Percentiles rank a stretch among this genome's conserved stretches.
These are phyloP conservation scores for Rhinocladiella similis DNA, from an alignment of 2,329 filamentous ascomycete species.

Conservation along the genomic window DNA sequence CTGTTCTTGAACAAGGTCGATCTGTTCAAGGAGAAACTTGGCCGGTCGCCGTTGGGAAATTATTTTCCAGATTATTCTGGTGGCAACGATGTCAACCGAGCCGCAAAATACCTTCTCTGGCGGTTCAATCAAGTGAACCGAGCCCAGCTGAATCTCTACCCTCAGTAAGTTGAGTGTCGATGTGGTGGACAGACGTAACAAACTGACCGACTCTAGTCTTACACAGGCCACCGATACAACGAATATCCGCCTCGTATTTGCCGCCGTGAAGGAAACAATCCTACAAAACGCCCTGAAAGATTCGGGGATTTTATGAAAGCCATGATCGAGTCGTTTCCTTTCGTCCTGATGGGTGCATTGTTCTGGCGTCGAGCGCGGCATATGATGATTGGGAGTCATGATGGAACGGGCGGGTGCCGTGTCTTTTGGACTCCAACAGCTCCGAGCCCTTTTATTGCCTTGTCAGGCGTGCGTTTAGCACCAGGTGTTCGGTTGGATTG, in stretches of 20 bases:
- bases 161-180: constrained; percentile 69
- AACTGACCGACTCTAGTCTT: constrained; percentile 60
- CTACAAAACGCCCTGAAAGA: constrained; percentile 97
- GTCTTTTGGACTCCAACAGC: constrained; percentile 7
- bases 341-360: constrained; percentile 18
- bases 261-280: constrained; percentile 97
- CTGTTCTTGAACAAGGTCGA: constrained; percentile 99
- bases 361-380: constrained; percentile 25
- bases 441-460: constrained; percentile 7
- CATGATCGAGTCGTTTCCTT: constrained; percentile 17
- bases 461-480: constrained; percentile 14
- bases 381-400: constrained; percentile 23
- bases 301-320: constrained; percentile 80
- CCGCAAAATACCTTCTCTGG: constrained; percentile 96
- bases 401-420: constrained; percentile 13
- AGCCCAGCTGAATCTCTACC: constrained; percentile 93
- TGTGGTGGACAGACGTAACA: not conserved
- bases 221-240: constrained; percentile 99
- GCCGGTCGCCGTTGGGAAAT: constrained; percentile 82
- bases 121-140: constrained; percentile 98
- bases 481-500: constrained; percentile 2
- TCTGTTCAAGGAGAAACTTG: constrained; percentile 92
- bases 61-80: constrained; percentile 99
- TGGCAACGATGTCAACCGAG: constrained; percentile 95
- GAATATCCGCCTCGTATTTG: constrained; percentile 96